Evolutionary conservation across 192 early-diverging fungal genomes (phyloP).

Genomic region (Coemansia aciculifera): DNA sequence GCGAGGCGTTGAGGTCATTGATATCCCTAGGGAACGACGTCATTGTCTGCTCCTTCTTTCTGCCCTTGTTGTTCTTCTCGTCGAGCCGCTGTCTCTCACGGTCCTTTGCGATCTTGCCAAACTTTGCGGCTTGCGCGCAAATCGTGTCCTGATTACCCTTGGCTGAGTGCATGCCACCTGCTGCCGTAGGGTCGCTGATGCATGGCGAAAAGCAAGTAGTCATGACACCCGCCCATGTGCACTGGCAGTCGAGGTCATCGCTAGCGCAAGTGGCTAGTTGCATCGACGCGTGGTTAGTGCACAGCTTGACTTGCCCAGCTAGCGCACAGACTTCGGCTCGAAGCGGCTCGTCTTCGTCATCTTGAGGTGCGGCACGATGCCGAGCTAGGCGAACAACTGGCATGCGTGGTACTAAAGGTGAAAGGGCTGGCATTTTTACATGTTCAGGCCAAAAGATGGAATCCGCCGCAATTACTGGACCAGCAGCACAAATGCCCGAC

Average conservation of each 20-base stretch:
- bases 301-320: slow-evolving; percentile 45
- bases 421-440: not conserved
- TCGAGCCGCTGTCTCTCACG: slow-evolving; percentile 40
- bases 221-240: slow-evolving; percentile 39
- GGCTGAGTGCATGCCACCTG: slow-evolving; percentile 46
- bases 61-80: slow-evolving; percentile 35
- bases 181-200: slow-evolving; percentile 32
- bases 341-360: not conserved
- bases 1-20: slow-evolving; percentile 38
- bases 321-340: slow-evolving; percentile 32
- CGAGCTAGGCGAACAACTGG: not conserved
- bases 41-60: slow-evolving; percentile 18
- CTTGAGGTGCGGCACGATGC: not conserved
- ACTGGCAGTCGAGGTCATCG: slow-evolving; percentile 55
- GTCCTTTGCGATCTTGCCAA: slow-evolving; percentile 49
- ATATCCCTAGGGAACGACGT: slow-evolving; percentile 25
- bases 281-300: slow-evolving; percentile 50
- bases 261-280: slow-evolving; percentile 39
- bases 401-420: not conserved
- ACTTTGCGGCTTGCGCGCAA: slow-evolving; percentile 52
- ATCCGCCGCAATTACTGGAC: not conserved
- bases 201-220: slow-evolving; percentile 51
- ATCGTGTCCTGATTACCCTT: slow-evolving; percentile 35
- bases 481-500: not conserved
- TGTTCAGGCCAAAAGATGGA: not conserved